Percentiles rank a stretch among this genome's conserved stretches.
Evolutionary conservation across 768 basidiomycete species (phyloP).

Genomic region (Lactarius trivialis): DNA sequence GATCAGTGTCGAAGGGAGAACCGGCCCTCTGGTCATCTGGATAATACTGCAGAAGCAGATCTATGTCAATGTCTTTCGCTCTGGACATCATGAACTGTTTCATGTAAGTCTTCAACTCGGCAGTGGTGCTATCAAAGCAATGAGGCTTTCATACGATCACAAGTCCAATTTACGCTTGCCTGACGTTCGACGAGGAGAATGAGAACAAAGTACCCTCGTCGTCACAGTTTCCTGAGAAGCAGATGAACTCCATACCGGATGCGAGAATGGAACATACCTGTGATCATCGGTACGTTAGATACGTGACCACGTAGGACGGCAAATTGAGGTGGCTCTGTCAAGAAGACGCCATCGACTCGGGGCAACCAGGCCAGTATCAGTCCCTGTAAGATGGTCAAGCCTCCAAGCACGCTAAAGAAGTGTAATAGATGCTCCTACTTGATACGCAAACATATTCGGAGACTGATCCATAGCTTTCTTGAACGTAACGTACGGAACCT

Average conservation of each 20-base stretch:
- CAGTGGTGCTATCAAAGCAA: not conserved
- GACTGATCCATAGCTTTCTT: conserved; percentile 31
- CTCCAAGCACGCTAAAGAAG: not conserved
- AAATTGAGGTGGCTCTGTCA: conserved; percentile 24
- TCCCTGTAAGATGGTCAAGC: conserved; percentile 16
- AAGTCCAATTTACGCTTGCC: conserved; percentile 23
- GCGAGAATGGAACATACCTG: conserved; percentile 14
- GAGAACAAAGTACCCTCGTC: conserved; percentile 51
- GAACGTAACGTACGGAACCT: conserved; percentile 30
- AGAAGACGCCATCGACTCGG: conserved; percentile 27
- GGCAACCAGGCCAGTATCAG: conserved; percentile 26
- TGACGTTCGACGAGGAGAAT: conserved; percentile 26
- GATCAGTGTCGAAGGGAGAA: conserved; percentile 21
- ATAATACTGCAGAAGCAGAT: conserved; percentile 25
- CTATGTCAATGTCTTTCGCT: conserved; percentile 21
- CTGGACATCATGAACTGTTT: conserved; percentile 25
- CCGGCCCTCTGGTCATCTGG: conserved; percentile 18
- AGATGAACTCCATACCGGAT: not conserved
- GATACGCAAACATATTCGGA: conserved; percentile 31
- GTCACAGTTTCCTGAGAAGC: conserved; percentile 41
- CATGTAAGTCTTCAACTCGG: conserved; percentile 7
- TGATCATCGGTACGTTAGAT: conserved; percentile 24
- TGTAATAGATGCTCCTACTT: conserved; percentile 22
- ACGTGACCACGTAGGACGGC: conserved; percentile 23
- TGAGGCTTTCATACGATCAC: not conserved